phyloP scores from a whole-genome alignment of 1,139 yeast genomes.

The Nadsonia starkeyi-henricii region DNA sequence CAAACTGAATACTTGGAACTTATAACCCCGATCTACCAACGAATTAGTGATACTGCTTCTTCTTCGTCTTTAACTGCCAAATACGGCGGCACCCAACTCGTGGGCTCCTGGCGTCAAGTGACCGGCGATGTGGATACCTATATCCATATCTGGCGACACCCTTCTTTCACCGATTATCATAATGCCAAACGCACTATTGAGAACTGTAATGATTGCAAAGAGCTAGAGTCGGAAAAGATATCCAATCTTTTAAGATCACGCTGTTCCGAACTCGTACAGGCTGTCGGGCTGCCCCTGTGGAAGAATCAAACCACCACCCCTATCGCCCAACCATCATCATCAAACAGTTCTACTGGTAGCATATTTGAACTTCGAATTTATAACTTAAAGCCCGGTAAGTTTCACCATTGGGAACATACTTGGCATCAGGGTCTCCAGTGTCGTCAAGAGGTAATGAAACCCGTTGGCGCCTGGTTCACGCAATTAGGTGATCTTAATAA shows the following conservation, averaged over 20 bases:
- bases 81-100: conserved; percentile 22
- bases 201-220: no score
- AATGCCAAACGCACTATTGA: conserved; percentile 22
- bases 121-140: conserved; percentile 28
- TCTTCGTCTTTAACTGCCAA: conserved; percentile 20
- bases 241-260: conserved; percentile 21
- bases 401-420: conserved; percentile 30
- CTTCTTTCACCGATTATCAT: conserved; percentile 30
- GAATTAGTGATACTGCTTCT: not conserved
- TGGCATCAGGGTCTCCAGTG: conserved; percentile 30
- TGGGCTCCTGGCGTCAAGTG: conserved; percentile 30
- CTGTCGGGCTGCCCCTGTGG: conserved; percentile 27
- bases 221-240: no score
- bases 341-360: conserved; percentile 23
- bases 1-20: conserved; percentile 26
- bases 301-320: conserved; percentile 32
- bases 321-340: no score
- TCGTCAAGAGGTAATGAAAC: conserved; percentile 33
- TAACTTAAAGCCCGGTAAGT: conserved; percentile 26
- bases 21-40: conserved; percentile 21
- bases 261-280: conserved; percentile 26
- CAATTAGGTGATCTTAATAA: conserved; percentile 28
- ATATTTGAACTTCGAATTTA: conserved; percentile 29
- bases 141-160: conserved; percentile 31
- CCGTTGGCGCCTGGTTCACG: conserved; percentile 33